Evolutionary conservation across 768 basidiomycete genomes (phyloP).

Genomic region (Boletales sp.): DNA sequence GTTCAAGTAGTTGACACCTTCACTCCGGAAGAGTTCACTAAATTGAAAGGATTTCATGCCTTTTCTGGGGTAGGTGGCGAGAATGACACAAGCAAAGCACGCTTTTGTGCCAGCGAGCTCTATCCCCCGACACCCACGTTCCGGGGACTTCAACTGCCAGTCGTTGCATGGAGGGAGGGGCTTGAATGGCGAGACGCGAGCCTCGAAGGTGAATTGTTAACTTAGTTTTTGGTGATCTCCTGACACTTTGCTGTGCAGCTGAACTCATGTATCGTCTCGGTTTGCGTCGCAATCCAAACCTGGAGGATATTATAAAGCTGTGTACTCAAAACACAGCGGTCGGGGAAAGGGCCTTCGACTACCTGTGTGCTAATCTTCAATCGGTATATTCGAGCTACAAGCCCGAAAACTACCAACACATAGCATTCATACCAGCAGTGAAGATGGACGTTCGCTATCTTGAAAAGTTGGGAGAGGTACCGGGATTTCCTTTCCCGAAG

Average conservation of each 20-base stretch:
- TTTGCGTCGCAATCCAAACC: constrained; percentile 57
- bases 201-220: constrained; percentile 62
- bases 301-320: constrained; percentile 59
- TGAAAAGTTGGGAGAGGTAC: constrained; percentile 14
- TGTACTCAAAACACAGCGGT: constrained; percentile 55
- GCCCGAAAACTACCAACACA: constrained; percentile 38
- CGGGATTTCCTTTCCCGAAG: constrained; percentile 24
- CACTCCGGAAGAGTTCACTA: neutral
- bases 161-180: constrained; percentile 78
- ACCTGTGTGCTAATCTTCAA: constrained; percentile 53
- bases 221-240: neutral
- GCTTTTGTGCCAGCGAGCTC: constrained; percentile 63
- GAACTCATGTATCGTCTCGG: constrained; percentile 72
- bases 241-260: constrained; percentile 38
- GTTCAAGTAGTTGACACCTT: constrained; percentile 49
- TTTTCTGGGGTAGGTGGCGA: neutral
- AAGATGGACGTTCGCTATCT: neutral
- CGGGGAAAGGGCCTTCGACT: constrained; percentile 60
- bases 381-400: constrained; percentile 34
- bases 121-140: constrained; percentile 79
- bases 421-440: neutral
- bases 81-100: constrained; percentile 10
- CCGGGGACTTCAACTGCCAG: constrained; percentile 63
- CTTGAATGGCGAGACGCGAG: constrained; percentile 72
- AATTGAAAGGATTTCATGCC: neutral